phyloP scores from a whole-genome alignment of 129 eudicot genomes.

The Gnaphalium uliginosum region DNA sequence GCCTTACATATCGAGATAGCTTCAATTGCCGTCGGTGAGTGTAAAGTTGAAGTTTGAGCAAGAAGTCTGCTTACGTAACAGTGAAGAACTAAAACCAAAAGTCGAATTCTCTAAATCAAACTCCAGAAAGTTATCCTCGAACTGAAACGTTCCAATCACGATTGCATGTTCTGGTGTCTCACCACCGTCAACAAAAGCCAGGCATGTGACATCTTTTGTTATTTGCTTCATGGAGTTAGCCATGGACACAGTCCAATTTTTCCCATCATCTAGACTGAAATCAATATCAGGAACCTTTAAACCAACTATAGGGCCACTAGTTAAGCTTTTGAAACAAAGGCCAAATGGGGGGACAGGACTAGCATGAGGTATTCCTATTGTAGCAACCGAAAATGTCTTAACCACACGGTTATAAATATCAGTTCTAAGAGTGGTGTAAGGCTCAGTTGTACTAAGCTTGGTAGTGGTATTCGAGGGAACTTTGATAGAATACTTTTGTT shows the following conservation, averaged over 20 bases:
- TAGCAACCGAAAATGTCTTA: neutral
- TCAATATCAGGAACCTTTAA: slow-evolving; percentile 7
- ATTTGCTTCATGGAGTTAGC: neutral
- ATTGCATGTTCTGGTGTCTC: neutral
- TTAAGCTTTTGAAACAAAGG: neutral
- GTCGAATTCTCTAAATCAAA: neutral
- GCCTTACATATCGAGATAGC: neutral
- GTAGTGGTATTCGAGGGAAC: neutral
- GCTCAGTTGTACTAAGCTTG: slow-evolving; percentile 4
- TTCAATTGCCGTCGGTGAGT: neutral
- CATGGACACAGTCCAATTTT: neutral
- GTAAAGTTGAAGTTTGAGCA: slow-evolving; percentile 8
- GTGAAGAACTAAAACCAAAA: neutral
- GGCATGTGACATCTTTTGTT: slow-evolving; percentile 1
- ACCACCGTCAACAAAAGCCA: slow-evolving; percentile 13
- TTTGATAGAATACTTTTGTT: neutral
- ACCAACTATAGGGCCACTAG: neutral
- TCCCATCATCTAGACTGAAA: neutral
- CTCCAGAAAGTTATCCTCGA: neutral
- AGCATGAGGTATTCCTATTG: neutral
- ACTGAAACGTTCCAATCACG: neutral
- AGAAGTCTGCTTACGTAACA: neutral
- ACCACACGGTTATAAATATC: slow-evolving; percentile 1
- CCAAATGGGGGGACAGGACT: neutral
- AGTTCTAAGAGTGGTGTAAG: slow-evolving; percentile 1